Conservation (phyloP, 192 early-diverging fungal genomes). For the Haplosporangium gracile region DNA sequence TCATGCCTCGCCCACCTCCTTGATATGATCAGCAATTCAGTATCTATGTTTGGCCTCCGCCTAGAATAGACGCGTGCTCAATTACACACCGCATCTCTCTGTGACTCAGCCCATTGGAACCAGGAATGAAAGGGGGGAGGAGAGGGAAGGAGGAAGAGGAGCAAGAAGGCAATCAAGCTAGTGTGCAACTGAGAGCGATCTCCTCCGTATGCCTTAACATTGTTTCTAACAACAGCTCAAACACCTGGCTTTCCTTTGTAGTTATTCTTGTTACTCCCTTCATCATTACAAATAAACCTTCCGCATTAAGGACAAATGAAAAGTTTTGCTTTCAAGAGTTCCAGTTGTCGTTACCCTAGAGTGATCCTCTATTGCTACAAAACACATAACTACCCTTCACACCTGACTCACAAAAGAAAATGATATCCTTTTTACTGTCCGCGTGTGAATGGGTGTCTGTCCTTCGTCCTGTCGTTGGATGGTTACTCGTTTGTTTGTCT, state of each 20-base stretch:
- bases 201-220: neutral
- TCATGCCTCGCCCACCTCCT: neutral
- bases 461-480: neutral
- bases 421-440: neutral
- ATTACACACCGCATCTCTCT: neutral
- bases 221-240: neutral
- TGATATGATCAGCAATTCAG: neutral
- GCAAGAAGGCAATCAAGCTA: neutral
- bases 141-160: neutral
- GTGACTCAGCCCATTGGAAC: neutral
- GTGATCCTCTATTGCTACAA: neutral
- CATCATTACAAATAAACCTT: neutral
- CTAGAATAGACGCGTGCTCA: neutral
- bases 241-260: neutral
- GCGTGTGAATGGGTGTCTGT: neutral
- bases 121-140: neutral
- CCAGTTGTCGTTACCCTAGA: neutral
- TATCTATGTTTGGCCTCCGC: neutral
- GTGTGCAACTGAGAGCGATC: slow-evolving; percentile 4
- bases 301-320: neutral
- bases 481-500: neutral
- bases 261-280: neutral
- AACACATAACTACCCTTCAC: neutral
- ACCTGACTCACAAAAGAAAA: neutral
- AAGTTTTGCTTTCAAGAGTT: neutral